Base-by-base conservation (phyloP, 352 stramenopile genomes). In the Globisporangium solare region DNA sequence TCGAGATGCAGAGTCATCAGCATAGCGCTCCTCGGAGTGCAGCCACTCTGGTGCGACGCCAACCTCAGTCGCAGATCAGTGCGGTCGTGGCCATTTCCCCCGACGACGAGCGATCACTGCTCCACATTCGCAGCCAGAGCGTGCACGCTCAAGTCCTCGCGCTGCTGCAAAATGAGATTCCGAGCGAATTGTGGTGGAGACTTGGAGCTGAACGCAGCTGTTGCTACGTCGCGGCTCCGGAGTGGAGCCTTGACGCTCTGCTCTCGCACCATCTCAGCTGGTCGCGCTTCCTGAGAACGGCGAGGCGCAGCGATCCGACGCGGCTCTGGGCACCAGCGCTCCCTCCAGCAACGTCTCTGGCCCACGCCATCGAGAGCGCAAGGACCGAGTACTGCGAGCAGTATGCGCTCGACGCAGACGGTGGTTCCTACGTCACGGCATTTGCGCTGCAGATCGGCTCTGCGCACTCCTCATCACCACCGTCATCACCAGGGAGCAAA, bases 321-420 rank as follows among this genome's bases (percentile, higher is more conserved):
- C 57, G 57, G 50, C 27, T 52, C 14, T 64, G 58, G 58, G 7
- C 46, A 6, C 58, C 58, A 8, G 42, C 58, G 5, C 43, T 64
- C 32, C 43, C 47, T 15, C 17, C 32, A 15, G 12, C 14, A 1
- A 15, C 20, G 6, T 17, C 50, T 3, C 45, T 63, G 7, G 43
- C 24, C 3, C 32, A 59, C 7, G n/a, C 18, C 12, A 27, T 64
- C 7, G 20, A 24, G 4, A 31, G 14, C 18, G 43, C 58, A n/a
- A 59, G 45, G 13, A 32, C 39, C 7, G 21, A 31, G 22, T 58
- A 39, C 46, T 54, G 58, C 14, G 35, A 11, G 24, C 22, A 42
- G 20, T 43, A 22, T 11, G 8, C 0, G 11, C 31, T 39, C 14
- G 58, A 54, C 15, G 1, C 22, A 12, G 47, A 56, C 1, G 43